Conservation (phyloP, 208 protist species). For the Trypanosoma lewisi region DNA sequence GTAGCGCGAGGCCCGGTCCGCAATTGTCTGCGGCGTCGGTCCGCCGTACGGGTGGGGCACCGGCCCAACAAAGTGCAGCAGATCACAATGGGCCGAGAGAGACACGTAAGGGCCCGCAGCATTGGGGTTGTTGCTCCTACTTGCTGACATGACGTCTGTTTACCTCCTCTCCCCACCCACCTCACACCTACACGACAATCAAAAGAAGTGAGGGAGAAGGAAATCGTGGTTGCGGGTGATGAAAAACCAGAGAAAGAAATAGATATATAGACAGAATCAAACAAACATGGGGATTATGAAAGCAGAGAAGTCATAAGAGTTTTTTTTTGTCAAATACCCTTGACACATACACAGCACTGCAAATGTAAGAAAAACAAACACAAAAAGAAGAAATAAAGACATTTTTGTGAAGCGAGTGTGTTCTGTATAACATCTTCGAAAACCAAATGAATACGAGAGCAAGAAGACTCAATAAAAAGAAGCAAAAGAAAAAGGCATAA, state of each 20-base stretch:
- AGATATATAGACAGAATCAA: background rate
- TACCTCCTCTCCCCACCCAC: too few relatives aligned
- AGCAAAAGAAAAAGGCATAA: too few relatives aligned
- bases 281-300: conserved; percentile 4
- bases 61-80: conserved; percentile 29
- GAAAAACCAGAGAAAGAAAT: conserved; percentile 7
- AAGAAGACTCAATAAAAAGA: too few relatives aligned
- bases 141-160: conserved; percentile 1
- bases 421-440: too few relatives aligned
- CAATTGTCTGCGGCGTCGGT: conserved; percentile 29
- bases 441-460: too few relatives aligned
- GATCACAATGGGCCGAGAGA: conserved; percentile 29
- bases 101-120: conserved; percentile 27
- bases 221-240: background rate
- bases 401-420: too few relatives aligned
- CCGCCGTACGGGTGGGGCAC: conserved; percentile 28
- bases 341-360: too few relatives aligned
- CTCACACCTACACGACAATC: too few relatives aligned
- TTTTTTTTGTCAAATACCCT: too few relatives aligned
- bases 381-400: too few relatives aligned
- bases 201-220: background rate
- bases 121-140: background rate
- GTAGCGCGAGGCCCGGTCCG: conserved; percentile 13
- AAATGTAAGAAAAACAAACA: too few relatives aligned
- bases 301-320: background rate